Evolutionary conservation across 192 early-diverging fungal species (phyloP).

Genomic region (Phlyctochytrium arcticum): DNA sequence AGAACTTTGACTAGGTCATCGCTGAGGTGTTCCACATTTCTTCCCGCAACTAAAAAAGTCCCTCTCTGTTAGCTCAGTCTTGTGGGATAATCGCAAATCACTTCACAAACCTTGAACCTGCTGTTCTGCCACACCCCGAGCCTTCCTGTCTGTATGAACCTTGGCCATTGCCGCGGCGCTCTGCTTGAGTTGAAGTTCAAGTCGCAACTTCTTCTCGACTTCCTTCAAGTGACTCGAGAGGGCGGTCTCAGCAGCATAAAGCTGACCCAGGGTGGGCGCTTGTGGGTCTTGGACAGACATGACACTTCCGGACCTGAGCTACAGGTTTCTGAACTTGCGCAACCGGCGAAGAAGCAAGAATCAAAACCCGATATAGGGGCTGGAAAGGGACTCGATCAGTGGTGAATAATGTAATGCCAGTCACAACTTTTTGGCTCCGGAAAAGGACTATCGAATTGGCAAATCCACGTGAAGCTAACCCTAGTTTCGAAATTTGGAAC

Average conservation of each 20-base stretch:
- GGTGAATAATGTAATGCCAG: too few species aligned
- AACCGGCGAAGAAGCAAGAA: too few species aligned
- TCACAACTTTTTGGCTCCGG: too few species aligned
- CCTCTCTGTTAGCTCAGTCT: neutral
- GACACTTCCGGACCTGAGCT: too few species aligned
- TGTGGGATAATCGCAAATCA: neutral
- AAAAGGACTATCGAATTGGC: too few species aligned
- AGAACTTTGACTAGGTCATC: neutral
- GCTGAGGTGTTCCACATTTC: constrained; percentile 5
- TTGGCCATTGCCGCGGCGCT: constrained; percentile 12
- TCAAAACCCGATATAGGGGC: too few species aligned
- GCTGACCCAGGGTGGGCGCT: neutral
- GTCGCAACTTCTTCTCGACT: constrained; percentile 6
- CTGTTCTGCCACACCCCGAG: neutral
- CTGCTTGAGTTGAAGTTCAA: constrained; percentile 12
- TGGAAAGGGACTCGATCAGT: too few species aligned
- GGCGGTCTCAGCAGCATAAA: neutral
- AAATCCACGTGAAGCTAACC: too few species aligned
- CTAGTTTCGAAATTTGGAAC: too few species aligned
- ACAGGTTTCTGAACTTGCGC: too few species aligned
- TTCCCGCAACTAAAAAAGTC: neutral
- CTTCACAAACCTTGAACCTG: constrained; percentile 3
- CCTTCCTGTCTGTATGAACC: constrained; percentile 13
- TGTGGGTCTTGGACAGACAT: too few species aligned
- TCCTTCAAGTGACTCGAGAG: constrained; percentile 1